Conservation (phyloP, 2,329 filamentous ascomycete genomes). For the Dryadomyces quercivorus region DNA sequence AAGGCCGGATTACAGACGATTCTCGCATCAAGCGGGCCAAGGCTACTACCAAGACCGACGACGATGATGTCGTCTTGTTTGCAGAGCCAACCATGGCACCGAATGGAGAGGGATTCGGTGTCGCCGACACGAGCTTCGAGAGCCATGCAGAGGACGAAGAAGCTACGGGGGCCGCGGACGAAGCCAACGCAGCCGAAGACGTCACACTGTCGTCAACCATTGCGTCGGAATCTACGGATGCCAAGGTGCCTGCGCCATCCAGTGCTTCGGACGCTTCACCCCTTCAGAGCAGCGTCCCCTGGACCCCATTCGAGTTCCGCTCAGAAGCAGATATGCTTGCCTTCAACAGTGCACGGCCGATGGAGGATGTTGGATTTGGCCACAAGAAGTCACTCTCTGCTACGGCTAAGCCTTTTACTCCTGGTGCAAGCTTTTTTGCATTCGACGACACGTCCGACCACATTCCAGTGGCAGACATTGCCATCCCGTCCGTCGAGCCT, state of each 20-base stretch:
- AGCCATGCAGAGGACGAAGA: not conserved
- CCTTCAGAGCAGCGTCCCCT: constrained; percentile 36
- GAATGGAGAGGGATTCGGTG: not conserved
- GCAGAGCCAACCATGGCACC: constrained; percentile 36
- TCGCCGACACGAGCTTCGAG: not conserved
- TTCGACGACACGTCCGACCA: constrained; percentile 13
- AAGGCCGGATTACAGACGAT: constrained; percentile 52
- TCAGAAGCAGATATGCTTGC: constrained; percentile 31
- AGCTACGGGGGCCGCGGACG: constrained; percentile 11
- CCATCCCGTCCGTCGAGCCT: constrained; percentile 7
- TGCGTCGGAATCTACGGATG: constrained; percentile 40
- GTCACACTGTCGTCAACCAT: constrained; percentile 42
- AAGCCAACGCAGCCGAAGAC: constrained; percentile 28
- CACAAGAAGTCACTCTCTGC: constrained; percentile 55
- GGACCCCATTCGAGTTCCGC: constrained; percentile 50
- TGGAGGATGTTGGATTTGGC: constrained; percentile 29
- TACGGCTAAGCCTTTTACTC: constrained; percentile 56
- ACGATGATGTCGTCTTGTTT: constrained; percentile 64
- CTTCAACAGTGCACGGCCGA: constrained; percentile 40
- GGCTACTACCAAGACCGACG: constrained; percentile 53
- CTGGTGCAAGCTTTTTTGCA: constrained; percentile 22
- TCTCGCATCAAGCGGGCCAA: constrained; percentile 67
- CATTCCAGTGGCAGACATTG: constrained; percentile 1
- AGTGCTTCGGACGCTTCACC: constrained; percentile 41
- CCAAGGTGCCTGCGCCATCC: constrained; percentile 31